Base-by-base conservation (phyloP, 1,284 basidiomycete genomes). In the Athelia sp. region DNA sequence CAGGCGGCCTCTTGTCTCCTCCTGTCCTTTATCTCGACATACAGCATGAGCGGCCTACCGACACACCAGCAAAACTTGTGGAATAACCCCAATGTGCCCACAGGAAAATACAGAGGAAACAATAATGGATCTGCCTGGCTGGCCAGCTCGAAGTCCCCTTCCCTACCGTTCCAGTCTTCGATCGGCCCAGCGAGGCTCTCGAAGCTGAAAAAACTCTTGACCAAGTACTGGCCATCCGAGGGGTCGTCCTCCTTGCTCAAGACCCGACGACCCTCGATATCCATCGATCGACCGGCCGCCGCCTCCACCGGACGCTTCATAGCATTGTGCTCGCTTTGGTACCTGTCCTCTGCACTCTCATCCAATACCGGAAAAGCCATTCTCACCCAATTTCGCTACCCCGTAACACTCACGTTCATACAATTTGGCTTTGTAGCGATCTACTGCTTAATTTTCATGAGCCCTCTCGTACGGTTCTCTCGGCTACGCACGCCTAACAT, bases 401-500 rank as follows among this genome's bases (percentile, higher is more conserved):
- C 93, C 23, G 78, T 96, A 64, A 88, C 94, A 61, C 81, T 99
- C 61, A 98, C 97, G n/a, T 90, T 98, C 63, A 79, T 98, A 58
- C 97, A 99, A 67, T 99, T 99, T 65, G 90, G 84, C 55, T 98
- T 98, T 64, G 90, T 98, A 48, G 88, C 93, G 11, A 74, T 73
- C 14, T 96, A 90, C 68, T 97, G 92, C 62, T 74, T 90, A 52
- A 66, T 96, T 45, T 81, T 87, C 69, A 90, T 88, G 79, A 80
- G 82, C 21, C 88, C 87, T 17, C 58, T 76, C 42, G 68, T 92
- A 21, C 81, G 79, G 35, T 84, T 87, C 65, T 77, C 82, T 42
- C 78, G 72, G 52, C 61, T 95, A 32, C 81, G 88, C 34, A 60
- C 64, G 19, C 94, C 94, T 1, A 90, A 84, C 2, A 72, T 68